Evolutionary conservation across 768 basidiomycete genomes (phyloP), one percentile per base, ranked within the genome.

Genomic region (Auriculariales sp.): DNA sequence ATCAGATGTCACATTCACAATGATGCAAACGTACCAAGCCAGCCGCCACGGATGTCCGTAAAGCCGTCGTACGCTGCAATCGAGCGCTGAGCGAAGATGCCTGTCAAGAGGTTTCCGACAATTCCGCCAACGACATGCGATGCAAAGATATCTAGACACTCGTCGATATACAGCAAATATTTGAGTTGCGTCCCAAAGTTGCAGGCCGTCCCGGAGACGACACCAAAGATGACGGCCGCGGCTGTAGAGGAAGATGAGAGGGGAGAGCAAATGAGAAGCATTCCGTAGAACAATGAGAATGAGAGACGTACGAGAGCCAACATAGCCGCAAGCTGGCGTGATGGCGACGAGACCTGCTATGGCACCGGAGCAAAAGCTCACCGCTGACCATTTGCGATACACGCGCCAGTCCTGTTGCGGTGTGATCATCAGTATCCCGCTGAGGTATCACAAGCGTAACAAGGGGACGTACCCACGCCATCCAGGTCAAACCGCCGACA

Each of bases 161-260:
- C 87, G 53, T 90, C 87, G 56, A 79, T 87, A 28, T 71, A 70
- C 55, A 79, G 68, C 27, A 85, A 46, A 62, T 85, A 89, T 68
- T 97, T 98, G 61, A 98, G 74, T 57, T 94, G 83, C 3, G 94
- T 97, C n/a, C 90, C 87, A 63, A 89, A 90, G 66, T 98, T 98
- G 70, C 89, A 95, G 2, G 80, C 56, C 0, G 82, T 84, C 15
- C 87, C 87, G 0, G 82, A 85, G 58, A 88, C 68, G 55, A 93
- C 72, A 33, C 94, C 94, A 60, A 89, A 93, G 1, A 82, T 70
- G 3, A 94, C 81, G 2, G 89, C 71, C 17, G 94, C 91, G 15
- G 87, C 79, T 77, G 60, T 4, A 44, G 19, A 19, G 22, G 4
- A 19, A 6, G 7, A 5, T 19, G 19, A 19, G 39, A n/a, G n/a